Percentiles rank a stretch among this genome's conserved stretches.
These are phyloP conservation scores for Lasiosphaeris hirsuta DNA, from an alignment of 495 filamentous ascomycete species.

Conservation along the genomic window DNA sequence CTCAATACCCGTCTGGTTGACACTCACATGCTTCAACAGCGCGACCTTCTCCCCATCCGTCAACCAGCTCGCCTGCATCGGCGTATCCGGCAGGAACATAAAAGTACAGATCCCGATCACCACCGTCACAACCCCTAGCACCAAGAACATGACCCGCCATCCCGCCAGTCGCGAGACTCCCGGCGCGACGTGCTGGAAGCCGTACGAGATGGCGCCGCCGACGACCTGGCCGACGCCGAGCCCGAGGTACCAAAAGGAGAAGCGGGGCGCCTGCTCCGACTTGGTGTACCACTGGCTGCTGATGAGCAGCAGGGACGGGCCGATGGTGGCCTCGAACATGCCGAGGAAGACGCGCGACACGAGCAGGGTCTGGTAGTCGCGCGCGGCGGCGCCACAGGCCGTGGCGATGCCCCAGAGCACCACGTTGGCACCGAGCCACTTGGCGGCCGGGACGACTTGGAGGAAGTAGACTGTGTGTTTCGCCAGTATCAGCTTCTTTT, in stretches of 20 bases:
- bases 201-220: constrained; percentile 59
- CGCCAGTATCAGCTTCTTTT: not conserved
- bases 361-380: constrained; percentile 33
- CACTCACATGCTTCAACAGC: constrained; percentile 36
- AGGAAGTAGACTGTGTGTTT: constrained; percentile 35
- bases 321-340: constrained; percentile 61
- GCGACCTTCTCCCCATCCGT: constrained; percentile 47
- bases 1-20: constrained; percentile 50
- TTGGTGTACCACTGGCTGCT: constrained; percentile 59
- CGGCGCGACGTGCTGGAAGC: constrained; percentile 53
- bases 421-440: constrained; percentile 55
- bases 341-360: constrained; percentile 55
- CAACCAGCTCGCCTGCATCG: constrained; percentile 50
- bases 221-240: constrained; percentile 60
- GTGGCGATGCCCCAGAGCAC: constrained; percentile 45
- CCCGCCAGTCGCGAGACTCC: constrained; percentile 41
- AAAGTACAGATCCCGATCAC: constrained; percentile 43
- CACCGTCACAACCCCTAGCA: constrained; percentile 52
- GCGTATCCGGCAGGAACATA: constrained; percentile 51
- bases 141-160: constrained; percentile 62
- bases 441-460: constrained; percentile 53
- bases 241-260: constrained; percentile 62
- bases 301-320: constrained; percentile 55
- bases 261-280: constrained; percentile 56
- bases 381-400: constrained; percentile 34